Conservation (phyloP, 2,329 filamentous ascomycete species). For the Cladosporium sp. region DNA sequence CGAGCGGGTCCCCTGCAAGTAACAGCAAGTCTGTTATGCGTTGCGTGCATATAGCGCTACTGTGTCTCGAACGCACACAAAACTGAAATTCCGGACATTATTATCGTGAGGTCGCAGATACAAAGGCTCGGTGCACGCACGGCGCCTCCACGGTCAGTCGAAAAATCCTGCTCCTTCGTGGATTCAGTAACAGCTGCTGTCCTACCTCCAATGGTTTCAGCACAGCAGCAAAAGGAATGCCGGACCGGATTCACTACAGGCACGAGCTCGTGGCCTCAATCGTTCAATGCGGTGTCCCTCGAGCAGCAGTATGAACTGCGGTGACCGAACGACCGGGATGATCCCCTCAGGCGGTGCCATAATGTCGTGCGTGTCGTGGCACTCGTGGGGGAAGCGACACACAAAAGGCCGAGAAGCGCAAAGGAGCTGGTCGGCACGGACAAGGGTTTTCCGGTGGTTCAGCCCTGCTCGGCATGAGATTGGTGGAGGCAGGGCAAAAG, state of each 20-base stretch:
- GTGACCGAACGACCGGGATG: conserved; percentile 2
- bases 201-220: not conserved
- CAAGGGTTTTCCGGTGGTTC: not conserved
- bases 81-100: not conserved
- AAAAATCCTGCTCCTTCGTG: not conserved
- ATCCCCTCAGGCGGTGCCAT: not conserved
- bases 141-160: conserved; percentile 1
- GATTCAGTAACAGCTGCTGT: no score
- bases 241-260: not conserved
- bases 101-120: not conserved
- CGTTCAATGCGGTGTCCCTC: not conserved
- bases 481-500: conserved; percentile 1
- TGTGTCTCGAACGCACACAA: not conserved
- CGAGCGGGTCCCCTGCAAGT: not conserved
- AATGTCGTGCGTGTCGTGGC: conserved; percentile 3
- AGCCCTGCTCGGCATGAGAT: not conserved
- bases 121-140: not conserved
- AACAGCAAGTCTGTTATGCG: not conserved
- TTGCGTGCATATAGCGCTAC: not conserved
- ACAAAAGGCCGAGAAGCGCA: not conserved
- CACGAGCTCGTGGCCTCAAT: not conserved
- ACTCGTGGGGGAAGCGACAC: not conserved
- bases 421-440: not conserved
- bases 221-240: not conserved
- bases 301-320: not conserved